Conservation (phyloP, 2,329 filamentous ascomycete genomes). For the Cadophora sp. region DNA sequence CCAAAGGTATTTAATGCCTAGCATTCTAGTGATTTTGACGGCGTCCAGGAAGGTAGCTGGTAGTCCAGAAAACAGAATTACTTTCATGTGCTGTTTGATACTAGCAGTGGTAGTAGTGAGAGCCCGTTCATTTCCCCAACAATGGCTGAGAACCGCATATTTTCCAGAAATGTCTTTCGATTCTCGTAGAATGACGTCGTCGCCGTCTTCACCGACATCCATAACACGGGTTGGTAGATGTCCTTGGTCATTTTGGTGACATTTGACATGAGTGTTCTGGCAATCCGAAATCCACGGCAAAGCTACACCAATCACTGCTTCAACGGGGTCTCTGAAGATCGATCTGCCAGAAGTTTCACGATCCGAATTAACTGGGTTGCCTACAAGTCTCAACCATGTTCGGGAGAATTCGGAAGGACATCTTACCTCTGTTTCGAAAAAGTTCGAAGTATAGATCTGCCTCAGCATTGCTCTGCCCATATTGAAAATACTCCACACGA, state of each 20-base stretch:
- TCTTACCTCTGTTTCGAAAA: neutral
- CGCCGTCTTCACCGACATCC: neutral
- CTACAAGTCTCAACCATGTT: neutral
- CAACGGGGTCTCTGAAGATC: neutral
- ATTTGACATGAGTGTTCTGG: neutral
- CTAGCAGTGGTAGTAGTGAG: neutral
- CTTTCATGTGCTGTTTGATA: neutral
- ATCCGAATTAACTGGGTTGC: neutral
- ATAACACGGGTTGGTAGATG: neutral
- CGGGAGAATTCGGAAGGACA: neutral
- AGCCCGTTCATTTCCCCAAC: neutral
- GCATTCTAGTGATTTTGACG: neutral
- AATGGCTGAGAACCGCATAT: neutral
- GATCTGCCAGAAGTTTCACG: neutral
- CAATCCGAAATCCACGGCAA: neutral
- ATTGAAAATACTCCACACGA: neutral
- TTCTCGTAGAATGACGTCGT: neutral
- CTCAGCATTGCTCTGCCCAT: neutral
- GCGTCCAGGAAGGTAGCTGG: neutral
- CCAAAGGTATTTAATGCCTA: neutral
- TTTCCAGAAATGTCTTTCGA: neutral
- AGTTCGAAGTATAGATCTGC: too few species aligned
- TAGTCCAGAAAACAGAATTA: neutral
- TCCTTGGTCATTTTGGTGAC: neutral
- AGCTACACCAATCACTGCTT: neutral